Evolutionary conservation across 2,329 filamentous ascomycete species (phyloP).

Genomic region (Clonostachys solani): DNA sequence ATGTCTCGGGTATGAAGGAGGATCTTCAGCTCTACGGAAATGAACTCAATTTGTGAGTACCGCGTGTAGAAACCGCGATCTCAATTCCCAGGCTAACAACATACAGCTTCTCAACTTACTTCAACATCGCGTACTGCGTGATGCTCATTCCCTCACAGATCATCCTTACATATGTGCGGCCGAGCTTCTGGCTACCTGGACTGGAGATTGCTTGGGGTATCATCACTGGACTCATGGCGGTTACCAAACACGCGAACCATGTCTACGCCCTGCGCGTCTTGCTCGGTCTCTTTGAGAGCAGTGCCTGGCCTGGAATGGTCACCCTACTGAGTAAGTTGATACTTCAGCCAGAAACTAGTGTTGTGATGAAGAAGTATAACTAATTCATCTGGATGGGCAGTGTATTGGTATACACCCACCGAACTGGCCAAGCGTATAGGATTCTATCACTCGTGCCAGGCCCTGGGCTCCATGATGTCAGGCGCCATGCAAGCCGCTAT

Average conservation of each 20-base stretch:
- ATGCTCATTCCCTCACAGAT: constrained; percentile 49
- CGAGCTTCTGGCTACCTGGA: constrained; percentile 42
- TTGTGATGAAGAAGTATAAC: too few species aligned
- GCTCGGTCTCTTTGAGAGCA: constrained; percentile 46
- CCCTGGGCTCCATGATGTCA: constrained; percentile 46
- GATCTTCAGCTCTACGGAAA: constrained; percentile 46
- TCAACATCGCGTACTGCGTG: constrained; percentile 35
- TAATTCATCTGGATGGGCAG: too few species aligned
- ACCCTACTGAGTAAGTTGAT: constrained; percentile 36
- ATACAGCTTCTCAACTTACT: constrained; percentile 47
- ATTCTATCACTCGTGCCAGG: constrained; percentile 43
- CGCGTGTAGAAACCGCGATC: too few species aligned
- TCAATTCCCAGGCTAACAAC: too few species aligned
- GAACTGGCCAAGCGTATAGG: constrained; percentile 43
- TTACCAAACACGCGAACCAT: constrained; percentile 41
- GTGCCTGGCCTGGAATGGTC: constrained; percentile 39
- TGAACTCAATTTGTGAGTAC: constrained; percentile 24
- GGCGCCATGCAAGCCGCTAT: constrained; percentile 42
- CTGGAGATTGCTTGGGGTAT: constrained; percentile 51
- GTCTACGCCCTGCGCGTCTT: constrained; percentile 49
- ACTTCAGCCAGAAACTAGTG: too few species aligned
- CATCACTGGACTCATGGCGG: constrained; percentile 53
- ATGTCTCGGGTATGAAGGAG: constrained; percentile 48
- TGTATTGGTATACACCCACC: constrained; percentile 44
- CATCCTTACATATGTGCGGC: constrained; percentile 39